A percentile compares a stretch with the other conserved stretches of the same genome.
These are phyloP conservation scores for Chamaecyparis obtusa DNA, from an alignment of 75 land plant genomes.

Conservation along the genomic window DNA sequence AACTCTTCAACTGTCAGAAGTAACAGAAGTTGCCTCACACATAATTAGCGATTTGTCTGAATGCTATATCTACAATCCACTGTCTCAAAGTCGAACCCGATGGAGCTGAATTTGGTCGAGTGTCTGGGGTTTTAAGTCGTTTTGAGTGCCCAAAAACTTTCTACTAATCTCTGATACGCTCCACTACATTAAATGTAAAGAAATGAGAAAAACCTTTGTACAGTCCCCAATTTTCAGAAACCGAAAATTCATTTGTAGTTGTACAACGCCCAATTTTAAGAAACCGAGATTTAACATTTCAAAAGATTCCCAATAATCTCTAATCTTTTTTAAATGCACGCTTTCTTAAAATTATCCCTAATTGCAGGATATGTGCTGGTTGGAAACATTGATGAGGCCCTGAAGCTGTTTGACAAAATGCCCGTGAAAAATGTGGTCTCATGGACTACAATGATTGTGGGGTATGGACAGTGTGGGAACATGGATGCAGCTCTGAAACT, in stretches of 20 bases:
- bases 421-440: conserved; percentile 3
- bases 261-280: conserved; percentile 29
- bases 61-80: neutral
- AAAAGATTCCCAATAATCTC: neutral
- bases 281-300: conserved; percentile 15
- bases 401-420: conserved; percentile 10
- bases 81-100: neutral
- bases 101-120: neutral
- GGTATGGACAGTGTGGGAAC: neutral
- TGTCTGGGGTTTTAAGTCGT: neutral
- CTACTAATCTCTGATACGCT: conserved; percentile 22
- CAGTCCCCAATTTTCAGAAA: too few relatives aligned
- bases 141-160: neutral
- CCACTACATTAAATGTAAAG: conserved; percentile 51
- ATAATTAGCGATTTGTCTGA: neutral
- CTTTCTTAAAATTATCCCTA: conserved; percentile 1
- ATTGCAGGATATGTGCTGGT: conserved; percentile 12
- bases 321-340: neutral
- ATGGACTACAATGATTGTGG: neutral
- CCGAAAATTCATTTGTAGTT: too few relatives aligned
- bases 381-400: conserved; percentile 3
- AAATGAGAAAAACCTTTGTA: conserved; percentile 27
- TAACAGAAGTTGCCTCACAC: conserved; percentile 15
- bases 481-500: neutral
- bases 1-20: neutral